phyloP scores from a whole-genome alignment of 345 rosid genomes.

The Orychophragmus violaceus region DNA sequence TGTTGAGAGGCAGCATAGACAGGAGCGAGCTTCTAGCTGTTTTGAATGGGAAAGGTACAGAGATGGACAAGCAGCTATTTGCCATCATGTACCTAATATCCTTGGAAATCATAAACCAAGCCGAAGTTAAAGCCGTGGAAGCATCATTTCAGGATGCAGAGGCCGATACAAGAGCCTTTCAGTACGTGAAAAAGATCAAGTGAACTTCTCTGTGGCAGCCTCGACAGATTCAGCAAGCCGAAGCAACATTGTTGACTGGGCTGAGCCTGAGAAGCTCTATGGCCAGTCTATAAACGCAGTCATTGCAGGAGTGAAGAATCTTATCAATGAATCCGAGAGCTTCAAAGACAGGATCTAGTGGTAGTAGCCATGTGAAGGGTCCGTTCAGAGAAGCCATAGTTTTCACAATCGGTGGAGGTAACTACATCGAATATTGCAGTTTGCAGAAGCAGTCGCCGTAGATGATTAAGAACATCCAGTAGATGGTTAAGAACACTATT shows the following conservation, averaged over 20 bases:
- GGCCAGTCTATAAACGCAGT: conserved; percentile 82
- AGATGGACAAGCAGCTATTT: neutral
- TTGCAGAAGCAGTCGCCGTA: conserved; percentile 63
- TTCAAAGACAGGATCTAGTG: conserved; percentile 56
- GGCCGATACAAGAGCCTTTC: conserved; percentile 67
- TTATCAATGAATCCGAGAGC: conserved; percentile 71
- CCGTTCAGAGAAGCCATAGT: too few relatives aligned
- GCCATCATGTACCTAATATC: conserved; percentile 13
- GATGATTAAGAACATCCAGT: too few relatives aligned
- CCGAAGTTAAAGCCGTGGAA: conserved; percentile 69
- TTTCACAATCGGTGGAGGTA: conserved; percentile 90
- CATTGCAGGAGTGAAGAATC: conserved; percentile 82
- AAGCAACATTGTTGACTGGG: conserved; percentile 88
- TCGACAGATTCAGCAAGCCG: conserved; percentile 59
- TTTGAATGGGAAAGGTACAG: neutral
- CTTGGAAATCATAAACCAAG: conserved; percentile 55
- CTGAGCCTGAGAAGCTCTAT: conserved; percentile 74
- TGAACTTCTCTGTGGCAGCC: conserved; percentile 66
- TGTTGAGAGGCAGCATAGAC: neutral
- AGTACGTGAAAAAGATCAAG: conserved; percentile 79
- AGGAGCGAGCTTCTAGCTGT: neutral
- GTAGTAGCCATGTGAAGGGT: too few relatives aligned
- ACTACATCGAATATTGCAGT: conserved; percentile 65
- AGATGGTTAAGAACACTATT: conserved; percentile 48
- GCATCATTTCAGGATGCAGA: conserved; percentile 63